Base-by-base conservation (phyloP, 1,284 basidiomycete genomes). In the Heterobasidion occidentale region DNA sequence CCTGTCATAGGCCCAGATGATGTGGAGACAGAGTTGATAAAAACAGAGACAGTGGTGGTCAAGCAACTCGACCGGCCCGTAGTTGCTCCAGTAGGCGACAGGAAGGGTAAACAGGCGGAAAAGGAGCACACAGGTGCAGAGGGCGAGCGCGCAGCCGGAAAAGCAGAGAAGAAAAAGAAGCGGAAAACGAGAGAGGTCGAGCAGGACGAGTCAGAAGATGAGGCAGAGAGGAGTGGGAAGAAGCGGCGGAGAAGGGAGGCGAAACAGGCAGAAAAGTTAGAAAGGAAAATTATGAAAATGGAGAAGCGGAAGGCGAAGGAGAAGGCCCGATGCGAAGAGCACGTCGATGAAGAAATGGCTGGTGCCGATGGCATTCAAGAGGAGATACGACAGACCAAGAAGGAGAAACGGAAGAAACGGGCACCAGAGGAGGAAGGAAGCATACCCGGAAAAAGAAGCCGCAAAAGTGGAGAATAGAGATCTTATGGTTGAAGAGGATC, bases 1-100 rank as follows among this genome's bases (percentile, higher is more conserved):
- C 78, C 88, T 38, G 70, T 86, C 44, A 67, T 87, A 52, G 76
- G 78, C 7, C 76, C 79, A 9, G 77, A 82, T 27, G 62, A 65
- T 27, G 60, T 60, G 14, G 64, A 68, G 48, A 47, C 38, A 17
- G 57, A 57, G 44, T 57, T 47, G 51, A 36, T 57, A 17, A 55
- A 56, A 51, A 58, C 57, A 42, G 56, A 56, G 50, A 27, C 11
- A 5, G 27, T 46, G 9, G 15, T 51, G 19, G 12, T 51, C 15
- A 46, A 36, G 35, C n/a, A 34, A 2, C 15, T 27, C 27, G 27
- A 27, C 4, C 27, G 27, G 27, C 27, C 27, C 27, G 27, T 27
- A 27, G 27, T 5, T 27, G 27, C 27, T 27, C 1, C 27, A 27
- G 27, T 6, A 27, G 27, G 27, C 27, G 27, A 27, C 27, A 27